Evolutionary conservation across 306 rosid genomes (phyloP).

Genomic region (Medicago arabica): DNA sequence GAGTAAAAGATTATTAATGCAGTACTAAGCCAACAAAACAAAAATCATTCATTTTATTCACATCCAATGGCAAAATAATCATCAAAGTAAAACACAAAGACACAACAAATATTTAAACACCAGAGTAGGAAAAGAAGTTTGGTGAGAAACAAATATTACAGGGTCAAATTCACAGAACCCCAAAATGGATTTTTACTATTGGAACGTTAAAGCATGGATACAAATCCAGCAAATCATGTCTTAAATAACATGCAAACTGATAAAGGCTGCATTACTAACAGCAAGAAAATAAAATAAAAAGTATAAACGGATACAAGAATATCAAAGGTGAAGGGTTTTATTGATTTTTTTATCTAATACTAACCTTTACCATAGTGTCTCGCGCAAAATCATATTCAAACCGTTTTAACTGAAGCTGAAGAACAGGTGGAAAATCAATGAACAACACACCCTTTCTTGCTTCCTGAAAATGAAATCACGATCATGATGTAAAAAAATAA

Average conservation of each 20-base stretch:
- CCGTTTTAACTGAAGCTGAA: constrained; percentile 93
- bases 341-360: constrained; percentile 44
- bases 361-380: constrained; percentile 93
- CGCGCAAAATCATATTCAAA: constrained; percentile 90
- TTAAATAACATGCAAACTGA: not conserved
- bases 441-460: constrained; percentile 92
- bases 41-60: constrained; percentile 5
- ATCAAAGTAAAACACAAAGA: constrained; percentile 13
- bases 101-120: not conserved
- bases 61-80: not conserved
- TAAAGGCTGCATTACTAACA: not conserved
- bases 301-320: not conserved
- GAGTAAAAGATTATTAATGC: not conserved
- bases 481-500: constrained; percentile 11
- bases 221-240: not conserved
- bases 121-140: not conserved
- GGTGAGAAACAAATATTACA: constrained; percentile 3
- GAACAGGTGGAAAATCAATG: constrained; percentile 97
- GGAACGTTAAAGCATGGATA: constrained; percentile 5
- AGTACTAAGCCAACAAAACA: not conserved
- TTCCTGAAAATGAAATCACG: constrained; percentile 62
- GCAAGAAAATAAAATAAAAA: not conserved
- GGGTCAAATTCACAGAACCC: not conserved
- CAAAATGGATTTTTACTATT: not conserved
- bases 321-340: constrained; percentile 15